phyloP scores from a whole-genome alignment of 179 eudicot genomes.

The Beta corolliflora region DNA sequence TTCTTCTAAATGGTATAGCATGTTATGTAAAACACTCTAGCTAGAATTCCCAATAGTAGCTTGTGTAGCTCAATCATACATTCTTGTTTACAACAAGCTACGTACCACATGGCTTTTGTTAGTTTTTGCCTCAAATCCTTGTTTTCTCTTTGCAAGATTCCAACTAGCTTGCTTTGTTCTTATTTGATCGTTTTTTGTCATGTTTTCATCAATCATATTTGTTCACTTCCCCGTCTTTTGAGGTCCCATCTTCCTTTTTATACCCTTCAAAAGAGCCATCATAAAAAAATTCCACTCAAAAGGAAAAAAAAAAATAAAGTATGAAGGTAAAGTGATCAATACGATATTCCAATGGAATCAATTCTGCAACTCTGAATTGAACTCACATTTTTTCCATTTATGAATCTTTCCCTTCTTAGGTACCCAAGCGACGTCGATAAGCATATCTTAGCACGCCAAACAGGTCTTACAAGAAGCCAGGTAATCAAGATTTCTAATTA shows the following conservation, averaged over 20 bases:
- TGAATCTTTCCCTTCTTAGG: constrained; percentile 47
- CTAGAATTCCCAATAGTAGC: constrained; percentile 10
- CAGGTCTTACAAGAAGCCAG: constrained; percentile 94
- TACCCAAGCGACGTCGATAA: constrained; percentile 97
- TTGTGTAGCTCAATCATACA: constrained; percentile 31
- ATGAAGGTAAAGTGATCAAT: constrained; percentile 21
- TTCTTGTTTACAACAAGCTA: constrained; percentile 28
- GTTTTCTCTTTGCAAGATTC: constrained; percentile 41
- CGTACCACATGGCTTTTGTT: constrained; percentile 37
- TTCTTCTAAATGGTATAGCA: constrained; percentile 30
- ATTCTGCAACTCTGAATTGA: constrained; percentile 13
- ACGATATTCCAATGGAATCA: constrained; percentile 23
- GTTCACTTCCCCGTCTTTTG: constrained; percentile 20
- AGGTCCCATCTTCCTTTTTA: constrained; percentile 38
- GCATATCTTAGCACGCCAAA: constrained; percentile 93
- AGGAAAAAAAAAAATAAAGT: background rate
- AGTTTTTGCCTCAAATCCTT: constrained; percentile 30
- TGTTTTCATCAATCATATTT: constrained; percentile 38
- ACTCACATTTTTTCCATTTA: constrained; percentile 12
- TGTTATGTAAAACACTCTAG: constrained; percentile 19
- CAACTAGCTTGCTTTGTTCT: constrained; percentile 21
- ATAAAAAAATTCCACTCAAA: constrained; percentile 24
- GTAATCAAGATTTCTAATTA: constrained; percentile 29
- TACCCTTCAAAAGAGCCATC: constrained; percentile 30
- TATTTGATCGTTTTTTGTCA: constrained; percentile 43